Conservation (phyloP, 2,329 filamentous ascomycete species). For the Sporothrix mexicana region DNA sequence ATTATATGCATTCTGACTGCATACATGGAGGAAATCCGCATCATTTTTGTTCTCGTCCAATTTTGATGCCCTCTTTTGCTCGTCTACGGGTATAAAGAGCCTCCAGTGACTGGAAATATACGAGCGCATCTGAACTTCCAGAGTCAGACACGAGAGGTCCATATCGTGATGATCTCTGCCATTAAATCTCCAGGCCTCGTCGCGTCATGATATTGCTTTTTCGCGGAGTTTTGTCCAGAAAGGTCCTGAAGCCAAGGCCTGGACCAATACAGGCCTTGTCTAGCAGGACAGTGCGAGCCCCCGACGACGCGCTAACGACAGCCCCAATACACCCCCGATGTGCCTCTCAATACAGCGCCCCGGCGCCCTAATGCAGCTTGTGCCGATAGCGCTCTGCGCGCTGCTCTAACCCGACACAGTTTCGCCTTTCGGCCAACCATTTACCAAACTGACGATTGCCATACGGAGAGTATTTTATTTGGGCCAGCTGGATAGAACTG, state of each 20-base stretch:
- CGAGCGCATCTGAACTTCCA: too few relatives aligned
- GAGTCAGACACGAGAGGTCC: too few relatives aligned
- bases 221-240: not conserved
- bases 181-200: not conserved
- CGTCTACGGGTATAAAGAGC: too few relatives aligned
- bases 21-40: too few relatives aligned
- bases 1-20: too few relatives aligned
- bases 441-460: not conserved
- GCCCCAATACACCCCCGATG: not conserved
- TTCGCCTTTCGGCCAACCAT: not conserved
- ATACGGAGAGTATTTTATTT: too few relatives aligned
- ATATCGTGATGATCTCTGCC: not conserved
- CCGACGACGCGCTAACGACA: conserved; percentile 25
- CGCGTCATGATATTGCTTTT: not conserved
- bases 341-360: not conserved
- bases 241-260: not conserved
- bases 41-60: too few relatives aligned
- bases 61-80: too few relatives aligned
- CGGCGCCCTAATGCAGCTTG: conserved; percentile 13
- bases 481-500: not conserved
- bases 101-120: too few relatives aligned
- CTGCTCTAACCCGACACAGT: not conserved
- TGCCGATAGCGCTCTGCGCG: conserved; percentile 5
- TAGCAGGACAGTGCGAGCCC: conserved; percentile 19
- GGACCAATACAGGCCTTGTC: not conserved